phyloP scores from a whole-genome alignment of 2,329 filamentous ascomycete species.

The Epichloe amarillans region DNA sequence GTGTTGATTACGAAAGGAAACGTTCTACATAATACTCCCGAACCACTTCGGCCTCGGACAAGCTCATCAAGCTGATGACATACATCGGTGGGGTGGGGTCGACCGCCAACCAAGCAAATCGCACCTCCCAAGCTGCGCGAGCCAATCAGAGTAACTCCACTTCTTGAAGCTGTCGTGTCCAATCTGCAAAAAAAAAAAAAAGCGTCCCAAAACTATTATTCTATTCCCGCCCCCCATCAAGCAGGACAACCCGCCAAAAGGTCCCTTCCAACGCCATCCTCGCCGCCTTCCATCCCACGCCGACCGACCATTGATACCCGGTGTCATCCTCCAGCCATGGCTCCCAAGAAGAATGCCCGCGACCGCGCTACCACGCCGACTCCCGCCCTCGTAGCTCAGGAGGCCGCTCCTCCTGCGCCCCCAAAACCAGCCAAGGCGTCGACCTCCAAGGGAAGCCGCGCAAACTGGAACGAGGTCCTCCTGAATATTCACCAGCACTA shows the following conservation, averaged over 20 bases:
- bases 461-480: constrained; percentile 45
- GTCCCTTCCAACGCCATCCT: not conserved
- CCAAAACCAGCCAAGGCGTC: not conserved
- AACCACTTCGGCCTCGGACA: too few species aligned
- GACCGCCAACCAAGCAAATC: not conserved
- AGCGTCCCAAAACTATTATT: not conserved
- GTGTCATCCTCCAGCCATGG: constrained; percentile 29
- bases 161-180: constrained; percentile 26
- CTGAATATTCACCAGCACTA: constrained; percentile 67
- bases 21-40: not conserved
- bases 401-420: not conserved
- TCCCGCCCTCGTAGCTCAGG: constrained; percentile 1
- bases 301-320: not conserved
- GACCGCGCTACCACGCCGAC: constrained; percentile 12
- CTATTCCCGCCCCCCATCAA: not conserved
- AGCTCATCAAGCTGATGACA: not conserved
- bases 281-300: not conserved
- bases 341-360: constrained; percentile 34
- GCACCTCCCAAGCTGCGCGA: not conserved
- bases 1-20: constrained; percentile 1
- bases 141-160: constrained; percentile 19
- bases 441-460: constrained; percentile 14
- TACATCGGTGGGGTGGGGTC: not conserved
- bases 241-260: not conserved
- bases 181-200: constrained; percentile 3